Evolutionary conservation across 179 eudicot species (phyloP).

Genomic region (Spinacia oleracea): DNA sequence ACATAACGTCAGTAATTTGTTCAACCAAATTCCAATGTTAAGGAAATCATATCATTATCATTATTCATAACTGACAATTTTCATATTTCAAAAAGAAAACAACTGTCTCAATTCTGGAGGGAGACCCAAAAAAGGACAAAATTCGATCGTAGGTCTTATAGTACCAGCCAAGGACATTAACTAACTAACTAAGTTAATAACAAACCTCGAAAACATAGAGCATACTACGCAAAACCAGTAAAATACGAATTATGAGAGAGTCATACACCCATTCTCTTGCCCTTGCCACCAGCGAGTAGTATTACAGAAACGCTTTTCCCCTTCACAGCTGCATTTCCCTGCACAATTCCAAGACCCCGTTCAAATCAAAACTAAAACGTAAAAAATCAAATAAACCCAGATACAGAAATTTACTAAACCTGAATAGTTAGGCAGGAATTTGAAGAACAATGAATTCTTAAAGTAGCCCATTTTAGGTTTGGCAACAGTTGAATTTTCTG

Average conservation of each 20-base stretch:
- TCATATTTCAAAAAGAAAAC: neutral
- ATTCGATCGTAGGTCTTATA: too few relatives aligned
- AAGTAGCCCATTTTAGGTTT: constrained; percentile 13
- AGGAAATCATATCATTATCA: neutral
- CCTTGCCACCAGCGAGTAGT: constrained; percentile 96
- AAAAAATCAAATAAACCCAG: neutral
- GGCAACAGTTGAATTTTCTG: constrained; percentile 12
- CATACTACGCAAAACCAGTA: neutral
- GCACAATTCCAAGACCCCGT: constrained; percentile 17
- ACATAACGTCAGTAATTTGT: neutral
- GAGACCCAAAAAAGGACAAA: too few relatives aligned
- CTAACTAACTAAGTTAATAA: too few relatives aligned
- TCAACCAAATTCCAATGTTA: neutral
- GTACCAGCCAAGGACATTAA: too few relatives aligned
- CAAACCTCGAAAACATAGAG: too few relatives aligned
- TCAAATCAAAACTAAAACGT: neutral
- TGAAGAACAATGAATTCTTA: constrained; percentile 40
- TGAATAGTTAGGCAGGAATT: constrained; percentile 25
- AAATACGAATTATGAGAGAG: constrained; percentile 7
- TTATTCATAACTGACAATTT: neutral
- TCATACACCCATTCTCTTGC: constrained; percentile 94
- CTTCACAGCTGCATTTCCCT: constrained; percentile 60
- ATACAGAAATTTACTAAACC: constrained; percentile 18
- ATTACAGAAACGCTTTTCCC: constrained; percentile 88
- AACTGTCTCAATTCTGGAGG: too few relatives aligned